Conservation (phyloP, 352 stramenopile species). For the Thraustochytrium striatum region DNA sequence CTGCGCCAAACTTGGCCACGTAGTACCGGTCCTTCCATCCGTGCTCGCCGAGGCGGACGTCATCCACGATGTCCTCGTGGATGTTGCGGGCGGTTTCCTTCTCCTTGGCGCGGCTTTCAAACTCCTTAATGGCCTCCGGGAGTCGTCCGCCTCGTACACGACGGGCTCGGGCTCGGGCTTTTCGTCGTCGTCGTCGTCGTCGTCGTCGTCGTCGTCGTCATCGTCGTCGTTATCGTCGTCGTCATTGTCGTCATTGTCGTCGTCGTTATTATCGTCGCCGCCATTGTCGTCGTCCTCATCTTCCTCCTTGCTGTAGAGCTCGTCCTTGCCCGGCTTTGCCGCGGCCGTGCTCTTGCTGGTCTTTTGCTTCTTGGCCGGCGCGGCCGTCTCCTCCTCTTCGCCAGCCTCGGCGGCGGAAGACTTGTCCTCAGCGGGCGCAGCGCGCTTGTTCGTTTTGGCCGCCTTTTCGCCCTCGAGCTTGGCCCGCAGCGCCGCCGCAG, state of each 20-base stretch:
- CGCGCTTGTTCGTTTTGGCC: not conserved
- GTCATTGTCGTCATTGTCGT: not conserved
- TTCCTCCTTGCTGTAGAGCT: no score
- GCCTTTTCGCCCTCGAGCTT: slow-evolving; percentile 22
- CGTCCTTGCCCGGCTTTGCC: no score
- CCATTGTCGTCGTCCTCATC: no score
- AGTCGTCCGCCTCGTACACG: slow-evolving; percentile 46
- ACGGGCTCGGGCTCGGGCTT: not conserved
- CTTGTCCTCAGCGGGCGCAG: not conserved
- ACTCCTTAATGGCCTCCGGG: slow-evolving; percentile 46
- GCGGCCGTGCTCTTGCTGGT: not conserved
- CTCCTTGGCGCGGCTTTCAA: slow-evolving; percentile 51
- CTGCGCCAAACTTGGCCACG: slow-evolving; percentile 47
- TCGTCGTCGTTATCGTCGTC: not conserved
- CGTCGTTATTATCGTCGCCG: not conserved
- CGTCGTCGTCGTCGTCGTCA: slow-evolving; percentile 39
- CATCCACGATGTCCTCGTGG: slow-evolving; percentile 48
- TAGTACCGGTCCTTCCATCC: slow-evolving; percentile 94
- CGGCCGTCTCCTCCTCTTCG: not conserved
- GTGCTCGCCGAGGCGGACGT: slow-evolving; percentile 82
- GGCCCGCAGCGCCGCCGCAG: not conserved
- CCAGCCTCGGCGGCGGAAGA: slow-evolving; percentile 28
- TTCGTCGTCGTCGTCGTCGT: slow-evolving; percentile 13
- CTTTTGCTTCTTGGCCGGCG: slow-evolving; percentile 6
- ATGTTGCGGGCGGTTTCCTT: slow-evolving; percentile 55